Evolutionary conservation across 192 early-diverging fungal genomes (phyloP), one percentile per base, ranked within the genome.

Genomic region (Cetraspora pellucida): DNA sequence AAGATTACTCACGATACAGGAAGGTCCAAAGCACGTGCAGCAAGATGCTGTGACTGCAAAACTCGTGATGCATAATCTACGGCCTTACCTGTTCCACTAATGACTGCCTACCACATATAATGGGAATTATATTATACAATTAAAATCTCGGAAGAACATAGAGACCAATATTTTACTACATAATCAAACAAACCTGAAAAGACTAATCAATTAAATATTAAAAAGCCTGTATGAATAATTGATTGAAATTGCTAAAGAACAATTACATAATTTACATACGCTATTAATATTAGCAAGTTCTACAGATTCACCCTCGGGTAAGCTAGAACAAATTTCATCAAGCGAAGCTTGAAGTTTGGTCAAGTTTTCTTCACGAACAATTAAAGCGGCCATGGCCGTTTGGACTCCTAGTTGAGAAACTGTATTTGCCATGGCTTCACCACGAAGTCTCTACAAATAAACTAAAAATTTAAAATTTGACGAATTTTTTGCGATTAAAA

Each of bases 221-320:
- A 37, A 3, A 2, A 71, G 30, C 25, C 66, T 72, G 25, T 13
- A 57, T 45, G 30, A 55, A 45, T 57, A 43, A 5, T 37, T 58
- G 10, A 61, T 44, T 25, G 3, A 4, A 59, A 57, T 19, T 16
- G 43, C 28, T 7, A 19, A 63, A 50, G 19, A n/a, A 28, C n/a
- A 21, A 49, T 16, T 2, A 37, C 7, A 59, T 44, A 72, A 59
- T 27, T 44, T 10, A 17, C 66, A 52, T 74, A 90, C 88, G 76
- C 85, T 89, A 82, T 96, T 95, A 23, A 95, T 87, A 81, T 98
- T 96, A 47, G 94, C 93, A 79, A 99, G 87, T 81, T 95, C 91
- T 7, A 93, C 95, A 10, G 95, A 79, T 79, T 96, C 93, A 57
- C 88, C 90, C 23, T 81, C 77, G 0, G 92, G 91, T 19, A 95